These are phyloP conservation scores for Candida tetrigidarum DNA, from an alignment of 1,139 yeast species.

Conservation along the genomic window DNA sequence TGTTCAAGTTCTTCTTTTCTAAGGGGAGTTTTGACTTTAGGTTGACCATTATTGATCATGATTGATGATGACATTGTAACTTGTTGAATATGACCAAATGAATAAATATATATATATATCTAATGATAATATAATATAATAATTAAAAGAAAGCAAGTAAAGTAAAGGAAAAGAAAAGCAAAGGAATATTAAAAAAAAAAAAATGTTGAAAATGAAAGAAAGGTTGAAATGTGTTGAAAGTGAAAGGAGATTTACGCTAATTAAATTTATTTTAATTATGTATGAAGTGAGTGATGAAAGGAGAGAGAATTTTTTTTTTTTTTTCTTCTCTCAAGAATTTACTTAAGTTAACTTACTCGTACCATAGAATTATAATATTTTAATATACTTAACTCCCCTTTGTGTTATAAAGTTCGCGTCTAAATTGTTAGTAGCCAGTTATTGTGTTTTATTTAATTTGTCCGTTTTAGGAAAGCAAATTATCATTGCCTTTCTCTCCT, in stretches of 20 bases:
- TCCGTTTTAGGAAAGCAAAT: slow-evolving; percentile 2
- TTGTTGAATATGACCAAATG: background rate
- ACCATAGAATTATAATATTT: too few relatives aligned
- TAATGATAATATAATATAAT: background rate
- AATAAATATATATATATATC: slow-evolving; percentile 1
- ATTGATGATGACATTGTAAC: background rate
- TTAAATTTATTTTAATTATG: too few relatives aligned
- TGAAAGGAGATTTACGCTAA: too few relatives aligned
- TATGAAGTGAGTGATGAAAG: too few relatives aligned
- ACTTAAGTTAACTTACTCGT: too few relatives aligned
- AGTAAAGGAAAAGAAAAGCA: background rate
- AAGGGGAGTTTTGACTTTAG: slow-evolving; percentile 36
- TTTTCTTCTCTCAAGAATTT: background rate
- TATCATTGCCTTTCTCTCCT: too few relatives aligned
- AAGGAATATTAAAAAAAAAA: too few relatives aligned
- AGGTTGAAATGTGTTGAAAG: background rate
- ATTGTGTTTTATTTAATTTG: slow-evolving; percentile 4
- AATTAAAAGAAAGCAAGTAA: background rate
- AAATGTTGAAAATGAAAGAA: background rate
- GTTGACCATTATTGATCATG: slow-evolving; percentile 9
- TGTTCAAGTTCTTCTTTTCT: slow-evolving; percentile 51
- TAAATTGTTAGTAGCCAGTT: background rate
- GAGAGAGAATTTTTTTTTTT: background rate
- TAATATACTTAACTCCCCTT: too few relatives aligned
- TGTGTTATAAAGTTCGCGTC: slow-evolving; percentile 2